Conservation (phyloP, 495 filamentous ascomycete species). For the Lasiosphaeria ovina region DNA sequence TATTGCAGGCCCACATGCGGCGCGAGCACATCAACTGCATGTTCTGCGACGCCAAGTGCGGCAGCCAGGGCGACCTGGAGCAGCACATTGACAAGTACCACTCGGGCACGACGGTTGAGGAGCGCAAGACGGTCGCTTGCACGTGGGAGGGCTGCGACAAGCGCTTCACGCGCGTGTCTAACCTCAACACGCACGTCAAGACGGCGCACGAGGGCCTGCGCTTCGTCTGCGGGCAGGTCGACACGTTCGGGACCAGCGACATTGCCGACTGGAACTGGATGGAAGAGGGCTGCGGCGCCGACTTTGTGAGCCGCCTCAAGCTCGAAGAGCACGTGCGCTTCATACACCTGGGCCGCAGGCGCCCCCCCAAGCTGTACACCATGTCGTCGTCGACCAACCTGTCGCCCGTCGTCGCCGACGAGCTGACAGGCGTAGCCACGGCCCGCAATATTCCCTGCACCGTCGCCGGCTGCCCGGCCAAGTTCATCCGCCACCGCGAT, state of each 20-base stretch:
- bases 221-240: slow-evolving; percentile 70
- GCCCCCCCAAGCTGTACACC: slow-evolving; percentile 39
- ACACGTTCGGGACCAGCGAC: slow-evolving; percentile 56
- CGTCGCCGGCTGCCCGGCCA: slow-evolving; percentile 50
- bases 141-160: slow-evolving; percentile 62
- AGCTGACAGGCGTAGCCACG: slow-evolving; percentile 42
- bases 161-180: slow-evolving; percentile 72
- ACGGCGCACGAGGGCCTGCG: slow-evolving; percentile 68
- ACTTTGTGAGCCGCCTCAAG: slow-evolving; percentile 66
- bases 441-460: slow-evolving; percentile 51
- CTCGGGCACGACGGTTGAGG: slow-evolving; percentile 57
- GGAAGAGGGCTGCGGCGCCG: slow-evolving; percentile 63
- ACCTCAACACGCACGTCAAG: slow-evolving; percentile 74
- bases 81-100: slow-evolving; percentile 70
- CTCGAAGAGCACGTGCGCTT: slow-evolving; percentile 80
- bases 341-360: slow-evolving; percentile 62
- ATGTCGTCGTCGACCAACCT: slow-evolving; percentile 23
- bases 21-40: slow-evolving; percentile 70
- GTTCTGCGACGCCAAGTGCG: slow-evolving; percentile 65
- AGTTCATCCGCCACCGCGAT: slow-evolving; percentile 67
- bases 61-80: slow-evolving; percentile 58
- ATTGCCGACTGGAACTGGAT: slow-evolving; percentile 60
- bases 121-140: slow-evolving; percentile 63
- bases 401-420: slow-evolving; percentile 1
- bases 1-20: slow-evolving; percentile 69